Evolutionary conservation across 768 basidiomycete genomes (phyloP).

Genomic region (Pleurotus giganteus): DNA sequence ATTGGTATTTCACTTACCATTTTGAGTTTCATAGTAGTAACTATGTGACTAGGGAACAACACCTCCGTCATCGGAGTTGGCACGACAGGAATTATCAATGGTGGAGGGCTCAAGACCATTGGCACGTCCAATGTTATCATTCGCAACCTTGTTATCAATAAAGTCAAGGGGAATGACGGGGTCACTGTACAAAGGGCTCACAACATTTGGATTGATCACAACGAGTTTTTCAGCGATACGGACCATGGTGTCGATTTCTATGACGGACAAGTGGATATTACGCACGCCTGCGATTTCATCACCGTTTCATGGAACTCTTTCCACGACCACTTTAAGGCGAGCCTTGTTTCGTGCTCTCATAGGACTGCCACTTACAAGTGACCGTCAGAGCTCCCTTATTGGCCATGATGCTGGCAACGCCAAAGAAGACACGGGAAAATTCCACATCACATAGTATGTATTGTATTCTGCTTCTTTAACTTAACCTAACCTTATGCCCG

Average conservation of each 20-base stretch:
- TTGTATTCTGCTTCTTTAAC: background rate
- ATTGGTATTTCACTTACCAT: slow-evolving; percentile 13
- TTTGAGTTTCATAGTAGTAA: background rate
- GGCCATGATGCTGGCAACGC: slow-evolving; percentile 17
- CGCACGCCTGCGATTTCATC: slow-evolving; percentile 21
- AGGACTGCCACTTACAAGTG: background rate
- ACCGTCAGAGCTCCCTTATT: slow-evolving; percentile 16
- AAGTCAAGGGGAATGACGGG: slow-evolving; percentile 22
- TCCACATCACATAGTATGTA: slow-evolving; percentile 20
- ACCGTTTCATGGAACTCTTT: slow-evolving; percentile 21
- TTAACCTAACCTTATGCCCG: background rate
- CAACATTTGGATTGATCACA: slow-evolving; percentile 23
- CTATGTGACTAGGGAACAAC: slow-evolving; percentile 15
- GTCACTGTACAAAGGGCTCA: slow-evolving; percentile 18
- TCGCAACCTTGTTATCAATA: slow-evolving; percentile 21
- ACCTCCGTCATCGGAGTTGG: slow-evolving; percentile 22
- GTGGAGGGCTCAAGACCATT: slow-evolving; percentile 19
- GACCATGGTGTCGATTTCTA: slow-evolving; percentile 21
- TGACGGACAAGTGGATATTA: slow-evolving; percentile 20
- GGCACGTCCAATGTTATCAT: slow-evolving; percentile 22
- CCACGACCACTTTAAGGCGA: slow-evolving; percentile 21
- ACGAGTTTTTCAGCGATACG: slow-evolving; percentile 21
- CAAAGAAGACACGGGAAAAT: slow-evolving; percentile 19
- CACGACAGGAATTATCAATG: slow-evolving; percentile 19
- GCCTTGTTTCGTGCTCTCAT: background rate